These are phyloP conservation scores for Rhodotorula graminis DNA, from an alignment of 768 basidiomycete genomes.

Conservation along the genomic window DNA sequence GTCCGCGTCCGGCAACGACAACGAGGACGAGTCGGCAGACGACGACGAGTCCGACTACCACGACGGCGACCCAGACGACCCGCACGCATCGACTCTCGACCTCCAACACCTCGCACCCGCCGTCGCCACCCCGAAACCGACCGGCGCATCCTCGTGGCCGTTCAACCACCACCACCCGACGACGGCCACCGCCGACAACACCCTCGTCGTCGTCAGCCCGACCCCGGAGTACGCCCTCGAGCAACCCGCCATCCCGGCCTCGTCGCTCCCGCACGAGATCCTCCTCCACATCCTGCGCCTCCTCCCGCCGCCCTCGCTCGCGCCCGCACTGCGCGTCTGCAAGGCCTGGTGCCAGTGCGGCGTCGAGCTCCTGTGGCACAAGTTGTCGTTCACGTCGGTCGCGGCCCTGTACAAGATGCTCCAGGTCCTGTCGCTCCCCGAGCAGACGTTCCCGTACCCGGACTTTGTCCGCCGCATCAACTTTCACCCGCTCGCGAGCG, in stretches of 20 bases:
- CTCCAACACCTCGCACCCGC: slow-evolving; percentile 14
- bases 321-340: slow-evolving; percentile 70
- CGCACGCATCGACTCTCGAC: slow-evolving; percentile 10
- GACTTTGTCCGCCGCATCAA: slow-evolving; percentile 86
- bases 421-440: slow-evolving; percentile 56
- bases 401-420: slow-evolving; percentile 73
- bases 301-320: slow-evolving; percentile 65
- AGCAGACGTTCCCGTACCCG: slow-evolving; percentile 80
- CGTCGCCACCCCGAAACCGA: slow-evolving; percentile 32
- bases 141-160: slow-evolving; percentile 22
- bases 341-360: slow-evolving; percentile 93
- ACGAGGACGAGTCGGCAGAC: slow-evolving; percentile 28
- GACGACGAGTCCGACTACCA: slow-evolving; percentile 28
- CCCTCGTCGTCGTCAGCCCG: background rate
- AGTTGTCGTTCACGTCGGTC: slow-evolving; percentile 68
- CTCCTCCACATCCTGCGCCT: slow-evolving; percentile 87
- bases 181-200: no score
- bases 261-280: slow-evolving; percentile 73
- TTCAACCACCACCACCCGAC: slow-evolving; percentile 6
- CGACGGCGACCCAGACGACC: slow-evolving; percentile 20
- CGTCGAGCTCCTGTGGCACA: slow-evolving; percentile 91
- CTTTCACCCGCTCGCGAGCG: slow-evolving; percentile 64
- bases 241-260: slow-evolving; percentile 27
- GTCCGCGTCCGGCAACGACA: slow-evolving; percentile 14
- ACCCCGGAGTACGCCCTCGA: background rate